Conservation (phyloP, 192 early-diverging fungal species). For the Linnemannia zychae region DNA sequence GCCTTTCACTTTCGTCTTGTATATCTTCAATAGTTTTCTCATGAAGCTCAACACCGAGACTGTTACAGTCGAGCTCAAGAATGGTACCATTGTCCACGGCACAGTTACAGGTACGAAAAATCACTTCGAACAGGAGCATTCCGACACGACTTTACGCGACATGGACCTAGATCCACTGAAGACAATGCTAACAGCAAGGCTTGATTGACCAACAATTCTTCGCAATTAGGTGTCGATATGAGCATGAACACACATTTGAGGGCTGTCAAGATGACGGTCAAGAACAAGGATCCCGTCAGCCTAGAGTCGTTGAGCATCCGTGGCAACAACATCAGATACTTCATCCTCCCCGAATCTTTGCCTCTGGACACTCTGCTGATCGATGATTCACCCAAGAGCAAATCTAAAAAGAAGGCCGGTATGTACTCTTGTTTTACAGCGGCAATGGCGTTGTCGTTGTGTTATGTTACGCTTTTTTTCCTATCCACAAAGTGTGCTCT, state of each 20-base stretch:
- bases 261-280: conserved; percentile 98
- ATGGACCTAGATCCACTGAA: not conserved
- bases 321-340: conserved; percentile 96
- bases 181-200: not conserved
- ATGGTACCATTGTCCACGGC: conserved; percentile 97
- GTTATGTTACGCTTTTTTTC: not conserved
- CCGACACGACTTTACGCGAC: not conserved
- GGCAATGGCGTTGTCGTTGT: not conserved
- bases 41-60: conserved; percentile 98
- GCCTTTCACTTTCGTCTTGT: not conserved
- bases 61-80: conserved; percentile 99
- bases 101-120: conserved; percentile 80
- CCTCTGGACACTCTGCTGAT: conserved; percentile 96
- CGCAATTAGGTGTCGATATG: conserved; percentile 90
- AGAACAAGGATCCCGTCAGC: conserved; percentile 89
- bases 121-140: not conserved
- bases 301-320: conserved; percentile 96
- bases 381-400: conserved; percentile 94
- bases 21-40: conserved; percentile 80
- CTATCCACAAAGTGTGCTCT: no score
- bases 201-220: not conserved
- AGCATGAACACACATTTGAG: conserved; percentile 99
- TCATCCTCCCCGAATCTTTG: conserved; percentile 94
- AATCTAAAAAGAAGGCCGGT: conserved; percentile 88
- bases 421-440: not conserved